Base-by-base conservation (phyloP, 75 land plant genomes). In the Picea sitchensis region DNA sequence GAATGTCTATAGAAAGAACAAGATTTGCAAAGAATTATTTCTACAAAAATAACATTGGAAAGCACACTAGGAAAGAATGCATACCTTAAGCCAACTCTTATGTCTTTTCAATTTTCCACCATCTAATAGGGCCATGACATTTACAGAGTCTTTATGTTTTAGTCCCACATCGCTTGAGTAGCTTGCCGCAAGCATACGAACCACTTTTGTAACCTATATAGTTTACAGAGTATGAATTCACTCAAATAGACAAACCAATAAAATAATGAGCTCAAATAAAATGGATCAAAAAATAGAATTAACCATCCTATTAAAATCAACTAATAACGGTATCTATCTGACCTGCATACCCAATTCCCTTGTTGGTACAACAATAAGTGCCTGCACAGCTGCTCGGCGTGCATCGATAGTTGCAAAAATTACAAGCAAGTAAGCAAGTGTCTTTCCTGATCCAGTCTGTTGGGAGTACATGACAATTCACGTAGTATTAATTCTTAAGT, bases 291-390 rank as follows among this genome's bases (percentile, higher is more conserved):
- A n/a, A 5, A 65, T 41, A 14, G 3, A 47, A 38, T 56, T 59
- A 30, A 15, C 20, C 59, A 30, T 21, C 60, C 72, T 26, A 47
- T 68, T 38, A 8, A 71, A 41, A 21, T 18, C 54, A n/a, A 38
- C 54, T 9, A 71, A 51, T 51, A 64, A 64, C 71, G 31, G 30
- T 34, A 34, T 73, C 1, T 34, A 15, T 79, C 84, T 82, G 76
- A 96, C 98, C 88, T 97, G 99, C 81, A 97, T 97, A 9, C 98
- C 99, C 80, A 97, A 87, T 80, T 97, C 99, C 76, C 99, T 84
- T 13, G 99, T 93, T 9, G 99, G 99, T 47, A 97, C 98, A 13
- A 97, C 91, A 54, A 96, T 91, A 74, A 95, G 64, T 47, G 99
- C 99, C 79, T 96, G 99, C 30, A 96, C 92, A 65, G 97, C 90